Evolutionary conservation across 257 asterid species (phyloP).

Genomic region (Linderniella brevidens): DNA sequence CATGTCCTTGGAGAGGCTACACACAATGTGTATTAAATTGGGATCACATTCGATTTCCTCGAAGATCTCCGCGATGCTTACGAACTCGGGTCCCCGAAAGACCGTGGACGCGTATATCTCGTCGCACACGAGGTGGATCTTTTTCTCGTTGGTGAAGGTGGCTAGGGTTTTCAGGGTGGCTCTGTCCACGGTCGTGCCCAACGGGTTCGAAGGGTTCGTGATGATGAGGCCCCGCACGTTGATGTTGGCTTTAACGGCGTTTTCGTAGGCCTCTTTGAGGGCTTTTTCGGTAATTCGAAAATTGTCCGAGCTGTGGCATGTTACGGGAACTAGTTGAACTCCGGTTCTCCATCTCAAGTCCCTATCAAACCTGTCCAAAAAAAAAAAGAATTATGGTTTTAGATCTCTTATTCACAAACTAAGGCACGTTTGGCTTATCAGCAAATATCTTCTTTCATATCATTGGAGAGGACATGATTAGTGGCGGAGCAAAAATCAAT

Average conservation of each 20-base stretch:
- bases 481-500: no score
- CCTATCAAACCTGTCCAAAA: conserved; percentile 52
- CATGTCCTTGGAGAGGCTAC: conserved; percentile 67
- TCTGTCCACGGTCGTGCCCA: conserved; percentile 5
- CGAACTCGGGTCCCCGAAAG: not conserved
- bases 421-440: not conserved
- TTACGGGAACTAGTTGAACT: conserved; percentile 40
- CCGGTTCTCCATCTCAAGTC: conserved; percentile 85
- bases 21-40: conserved; percentile 36
- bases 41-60: conserved; percentile 13
- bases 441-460: no score
- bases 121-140: conserved; percentile 10
- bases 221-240: conserved; percentile 3
- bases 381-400: not conserved
- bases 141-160: not conserved
- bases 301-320: conserved; percentile 37
- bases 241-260: no score
- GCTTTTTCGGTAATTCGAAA: conserved; percentile 12
- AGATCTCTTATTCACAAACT: not conserved
- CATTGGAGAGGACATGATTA: no score
- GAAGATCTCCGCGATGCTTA: conserved; percentile 7
- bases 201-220: conserved; percentile 10
- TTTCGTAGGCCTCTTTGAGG: not conserved
- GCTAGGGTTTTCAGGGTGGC: not conserved
- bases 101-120: conserved; percentile 10